Evolutionary conservation across 768 basidiomycete genomes (phyloP), one percentile per base, ranked within the genome.

Genomic region (Tulasnella sp.): DNA sequence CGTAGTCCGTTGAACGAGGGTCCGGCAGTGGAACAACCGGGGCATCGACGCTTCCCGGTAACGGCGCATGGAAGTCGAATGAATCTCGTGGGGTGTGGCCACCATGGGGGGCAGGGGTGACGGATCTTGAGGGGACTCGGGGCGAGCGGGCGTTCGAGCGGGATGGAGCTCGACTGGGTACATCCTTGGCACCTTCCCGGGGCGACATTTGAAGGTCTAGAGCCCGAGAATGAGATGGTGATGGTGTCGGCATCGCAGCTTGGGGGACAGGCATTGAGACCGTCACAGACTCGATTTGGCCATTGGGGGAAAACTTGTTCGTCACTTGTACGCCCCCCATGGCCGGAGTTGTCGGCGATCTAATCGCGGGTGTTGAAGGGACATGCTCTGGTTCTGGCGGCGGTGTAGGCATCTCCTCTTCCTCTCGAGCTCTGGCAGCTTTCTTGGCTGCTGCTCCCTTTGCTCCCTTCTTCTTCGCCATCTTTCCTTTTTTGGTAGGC

Each of bases 401-500:
- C 11, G 58, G 58, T 17, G 58, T 64, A 3, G 58, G 58, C 29
- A 64, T 31, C 6, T 54, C 73, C 52, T 74, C 73, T 49, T 74
- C 45, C 2, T 74, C 31, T 34, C 73, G 34, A 12, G 12, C 29
- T 15, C 25, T 40, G 31, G 42, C n/a, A 12, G 6, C 31, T 54
- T 74, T 64, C 58, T 64, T 64, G 5, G 11, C 58, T 64, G 29
- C 42, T 5, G 11, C 49, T 49, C 22, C 58, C 58, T 34, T 64
- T 3, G 7, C 58, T 64, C 29, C 58, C 58, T 64, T 64, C 58
- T 64, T 64, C 58, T 64, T 64, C 29, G 58, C 58, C 58, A 64
- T 64, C 58, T 64, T 64, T 64, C 58, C 58, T 64, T 64, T 64
- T 64, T 64, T 64, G 58, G 58, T 64, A 64, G 58, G 58, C 58